Evolutionary conservation across 352 stramenopile species (phyloP).

Genomic region (Globisporangium emineosum): DNA sequence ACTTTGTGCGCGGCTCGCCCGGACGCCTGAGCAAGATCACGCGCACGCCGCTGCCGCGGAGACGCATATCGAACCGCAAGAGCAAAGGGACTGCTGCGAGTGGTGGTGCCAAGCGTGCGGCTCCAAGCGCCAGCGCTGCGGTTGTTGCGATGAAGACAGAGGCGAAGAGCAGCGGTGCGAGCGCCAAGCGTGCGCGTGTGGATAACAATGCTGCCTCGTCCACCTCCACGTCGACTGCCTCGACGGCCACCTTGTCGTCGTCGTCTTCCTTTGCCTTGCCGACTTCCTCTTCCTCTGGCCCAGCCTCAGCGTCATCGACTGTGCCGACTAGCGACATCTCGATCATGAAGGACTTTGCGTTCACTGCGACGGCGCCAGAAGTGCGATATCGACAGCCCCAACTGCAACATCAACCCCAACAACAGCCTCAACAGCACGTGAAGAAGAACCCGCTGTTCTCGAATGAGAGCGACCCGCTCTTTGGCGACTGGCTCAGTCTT

Average conservation of each 20-base stretch:
- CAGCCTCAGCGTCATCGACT: neutral
- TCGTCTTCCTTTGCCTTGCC: neutral
- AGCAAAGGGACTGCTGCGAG: constrained; percentile 6
- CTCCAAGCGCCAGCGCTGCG: neutral
- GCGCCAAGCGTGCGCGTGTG: constrained; percentile 17
- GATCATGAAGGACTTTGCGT: neutral
- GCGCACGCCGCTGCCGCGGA: constrained; percentile 34
- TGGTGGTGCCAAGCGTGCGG: neutral
- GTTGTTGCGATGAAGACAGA: neutral
- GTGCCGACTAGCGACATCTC: neutral
- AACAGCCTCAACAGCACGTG: neutral
- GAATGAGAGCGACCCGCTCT: constrained; percentile 11
- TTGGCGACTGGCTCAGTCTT: constrained; percentile 15
- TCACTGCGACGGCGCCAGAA: neutral
- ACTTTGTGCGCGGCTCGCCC: constrained; percentile 48
- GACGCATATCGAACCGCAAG: constrained; percentile 25
- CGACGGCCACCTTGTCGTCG: neutral
- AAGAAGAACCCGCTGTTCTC: constrained; percentile 19
- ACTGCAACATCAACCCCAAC: neutral
- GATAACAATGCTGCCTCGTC: neutral
- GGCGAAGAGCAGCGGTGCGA: constrained; percentile 8
- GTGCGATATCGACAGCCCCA: neutral
- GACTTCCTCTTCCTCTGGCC: neutral
- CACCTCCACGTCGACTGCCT: neutral
- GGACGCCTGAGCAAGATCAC: constrained; percentile 35